Percentiles rank a stretch among this genome's conserved stretches.
Evolutionary conservation across 805 yeast genomes (phyloP).

Genomic region (Saturnispora besseyi): DNA sequence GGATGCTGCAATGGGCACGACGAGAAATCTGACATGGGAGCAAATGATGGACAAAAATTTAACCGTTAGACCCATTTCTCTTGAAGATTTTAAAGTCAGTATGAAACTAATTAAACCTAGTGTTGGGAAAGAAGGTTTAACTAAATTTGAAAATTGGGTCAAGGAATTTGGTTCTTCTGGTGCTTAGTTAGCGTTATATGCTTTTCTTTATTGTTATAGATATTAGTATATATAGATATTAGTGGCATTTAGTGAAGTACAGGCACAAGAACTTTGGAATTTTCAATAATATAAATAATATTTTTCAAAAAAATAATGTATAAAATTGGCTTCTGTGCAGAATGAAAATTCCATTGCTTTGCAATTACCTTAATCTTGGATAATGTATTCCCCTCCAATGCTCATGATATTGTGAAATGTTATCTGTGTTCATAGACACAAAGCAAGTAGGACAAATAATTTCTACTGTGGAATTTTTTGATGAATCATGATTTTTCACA

Average conservation of each 20-base stretch:
- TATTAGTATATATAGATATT: background rate
- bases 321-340: no score
- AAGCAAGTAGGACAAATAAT: background rate
- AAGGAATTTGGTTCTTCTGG: constrained; percentile 79
- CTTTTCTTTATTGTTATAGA: background rate
- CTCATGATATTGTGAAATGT: background rate
- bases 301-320: no score
- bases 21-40: constrained; percentile 81
- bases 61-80: constrained; percentile 64
- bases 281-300: no score
- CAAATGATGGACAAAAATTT: constrained; percentile 61
- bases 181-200: constrained; percentile 32
- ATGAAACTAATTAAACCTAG: constrained; percentile 78
- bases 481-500: background rate
- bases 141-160: constrained; percentile 86
- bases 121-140: constrained; percentile 73
- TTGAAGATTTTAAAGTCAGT: constrained; percentile 68
- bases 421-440: background rate
- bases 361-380: background rate
- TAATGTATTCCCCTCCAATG: background rate
- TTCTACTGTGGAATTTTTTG: background rate
- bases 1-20: constrained; percentile 97
- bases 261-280: background rate
- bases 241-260: background rate
- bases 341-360: no score